Base-by-base conservation (phyloP, 257 asterid species). In the Nicotiana noctiflora region DNA sequence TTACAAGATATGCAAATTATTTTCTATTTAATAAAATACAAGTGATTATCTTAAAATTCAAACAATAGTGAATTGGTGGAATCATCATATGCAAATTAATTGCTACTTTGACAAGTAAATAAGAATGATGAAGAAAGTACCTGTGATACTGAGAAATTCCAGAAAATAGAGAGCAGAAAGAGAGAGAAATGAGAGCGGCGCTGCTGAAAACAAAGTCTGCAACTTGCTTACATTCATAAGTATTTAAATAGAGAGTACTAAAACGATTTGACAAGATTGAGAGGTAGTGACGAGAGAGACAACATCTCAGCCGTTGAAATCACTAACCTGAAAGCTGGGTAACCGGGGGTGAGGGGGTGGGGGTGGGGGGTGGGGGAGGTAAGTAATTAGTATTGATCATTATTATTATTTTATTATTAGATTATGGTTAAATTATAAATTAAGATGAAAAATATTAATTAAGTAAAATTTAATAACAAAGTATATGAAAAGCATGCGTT, bases 281-380 rank as follows among this genome's bases (percentile, higher is more conserved):
- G 13, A 57, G 19, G 34, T 40, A 40, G 12, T 62, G 63, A 53
- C 62, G 81, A 32, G 80, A 53, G 80, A 65, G 76, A 34, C 61
- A 55, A 23, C 60, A 85, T 82, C 37, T 67, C 60, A 81, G 66
- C 84, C 75, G 66, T 72, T 78, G 64, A 34, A 62, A 23, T 13
- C 13, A 44, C 19, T 34, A 66, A 34, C 44, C 75, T 9, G 14
- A 65, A n/a, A n/a, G 27, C 0, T 3, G 75, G 15, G 5, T 15
- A 0, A 3, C 0, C 2, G 23, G 15, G 15, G 27, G 32, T n/a
- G n/a, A 1, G 1, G 63, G 29, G 27, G 12, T 0, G 11, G 44
- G 2, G 2, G 46, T n/a, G 0, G 1, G 63, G 29, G 27, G 12
- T 0, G 11, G 44, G 2, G 2, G 46, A 2, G 11, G 11, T 0